Evolutionary conservation across 2,329 filamentous ascomycete species (phyloP).

Genomic region (Aquanectria penicillioides): DNA sequence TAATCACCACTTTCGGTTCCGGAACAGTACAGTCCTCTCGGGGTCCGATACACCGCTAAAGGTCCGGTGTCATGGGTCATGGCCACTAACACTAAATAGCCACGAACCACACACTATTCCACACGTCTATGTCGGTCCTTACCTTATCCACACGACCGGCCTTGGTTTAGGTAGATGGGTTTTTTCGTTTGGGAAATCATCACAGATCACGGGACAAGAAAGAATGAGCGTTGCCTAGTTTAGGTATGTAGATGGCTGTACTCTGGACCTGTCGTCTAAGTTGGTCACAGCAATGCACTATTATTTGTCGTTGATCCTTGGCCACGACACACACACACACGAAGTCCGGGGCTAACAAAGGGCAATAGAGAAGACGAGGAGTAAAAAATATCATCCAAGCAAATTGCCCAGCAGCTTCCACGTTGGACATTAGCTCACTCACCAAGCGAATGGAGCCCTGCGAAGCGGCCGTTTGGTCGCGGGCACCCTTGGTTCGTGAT

Average conservation of each 20-base stretch:
- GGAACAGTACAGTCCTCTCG: too few relatives aligned
- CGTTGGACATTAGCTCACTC: slow-evolving; percentile 35
- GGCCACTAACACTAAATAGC: slow-evolving; percentile 9
- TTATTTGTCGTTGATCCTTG: too few relatives aligned
- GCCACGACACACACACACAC: too few relatives aligned
- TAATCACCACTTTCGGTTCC: not conserved
- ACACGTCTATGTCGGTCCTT: slow-evolving; percentile 7
- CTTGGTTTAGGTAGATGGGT: not conserved
- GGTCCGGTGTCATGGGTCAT: slow-evolving; percentile 8
- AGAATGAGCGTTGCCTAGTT: not conserved
- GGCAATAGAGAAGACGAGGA: not conserved
- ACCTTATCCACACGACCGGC: not conserved
- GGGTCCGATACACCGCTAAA: slow-evolving; percentile 18
- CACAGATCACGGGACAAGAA: not conserved
- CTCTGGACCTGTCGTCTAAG: too few relatives aligned
- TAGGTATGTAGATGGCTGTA: not conserved
- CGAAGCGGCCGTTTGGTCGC: slow-evolving; percentile 31
- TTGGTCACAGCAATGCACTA: not conserved
- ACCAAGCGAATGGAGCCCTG: slow-evolving; percentile 22
- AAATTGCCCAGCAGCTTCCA: slow-evolving; percentile 30
- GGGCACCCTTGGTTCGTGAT: slow-evolving; percentile 17
- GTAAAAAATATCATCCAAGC: slow-evolving; percentile 21
- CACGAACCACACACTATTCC: too few relatives aligned
- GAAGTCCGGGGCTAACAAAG: not conserved
- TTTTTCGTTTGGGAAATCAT: not conserved